These are phyloP conservation scores for Ogataea nakhonphanomensis DNA, from an alignment of 805 yeast species.

Conservation along the genomic window DNA sequence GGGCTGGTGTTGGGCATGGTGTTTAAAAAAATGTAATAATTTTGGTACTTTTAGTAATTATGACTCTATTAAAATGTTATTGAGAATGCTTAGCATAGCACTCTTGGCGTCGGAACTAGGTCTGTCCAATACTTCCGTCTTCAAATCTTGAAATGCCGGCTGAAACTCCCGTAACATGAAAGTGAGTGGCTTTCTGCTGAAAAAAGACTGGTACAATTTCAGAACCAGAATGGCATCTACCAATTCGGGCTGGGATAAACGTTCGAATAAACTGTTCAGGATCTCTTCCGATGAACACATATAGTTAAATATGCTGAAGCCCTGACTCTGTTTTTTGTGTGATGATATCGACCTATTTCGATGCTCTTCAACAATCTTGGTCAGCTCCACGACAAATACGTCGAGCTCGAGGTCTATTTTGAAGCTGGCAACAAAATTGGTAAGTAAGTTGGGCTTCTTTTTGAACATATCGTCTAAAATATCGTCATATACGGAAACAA, in stretches of 20 bases:
- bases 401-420: conserved; percentile 12
- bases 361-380: conserved; percentile 8
- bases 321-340: conserved; percentile 8
- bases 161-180: conserved; percentile 13
- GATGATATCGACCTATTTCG: conserved; percentile 2
- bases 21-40: too few species aligned
- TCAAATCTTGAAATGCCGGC: conserved; percentile 16
- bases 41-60: too few species aligned
- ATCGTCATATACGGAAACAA: conserved; percentile 11
- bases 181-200: conserved; percentile 14
- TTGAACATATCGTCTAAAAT: conserved; percentile 15
- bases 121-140: conserved; percentile 4
- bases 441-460: conserved; percentile 12
- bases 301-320: conserved; percentile 14
- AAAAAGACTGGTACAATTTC: conserved; percentile 11
- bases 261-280: conserved; percentile 13
- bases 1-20: too few species aligned
- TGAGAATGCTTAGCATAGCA: conserved; percentile 1
- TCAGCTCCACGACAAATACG: conserved; percentile 10
- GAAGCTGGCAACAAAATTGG: conserved; percentile 14
- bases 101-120: background rate
- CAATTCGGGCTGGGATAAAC: conserved; percentile 12
- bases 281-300: conserved; percentile 19
- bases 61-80: conserved; percentile 7
- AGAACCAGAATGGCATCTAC: conserved; percentile 15